These are phyloP conservation scores for Scorias spongiosa DNA, from an alignment of 2,329 filamentous ascomycete genomes.

Conservation along the genomic window DNA sequence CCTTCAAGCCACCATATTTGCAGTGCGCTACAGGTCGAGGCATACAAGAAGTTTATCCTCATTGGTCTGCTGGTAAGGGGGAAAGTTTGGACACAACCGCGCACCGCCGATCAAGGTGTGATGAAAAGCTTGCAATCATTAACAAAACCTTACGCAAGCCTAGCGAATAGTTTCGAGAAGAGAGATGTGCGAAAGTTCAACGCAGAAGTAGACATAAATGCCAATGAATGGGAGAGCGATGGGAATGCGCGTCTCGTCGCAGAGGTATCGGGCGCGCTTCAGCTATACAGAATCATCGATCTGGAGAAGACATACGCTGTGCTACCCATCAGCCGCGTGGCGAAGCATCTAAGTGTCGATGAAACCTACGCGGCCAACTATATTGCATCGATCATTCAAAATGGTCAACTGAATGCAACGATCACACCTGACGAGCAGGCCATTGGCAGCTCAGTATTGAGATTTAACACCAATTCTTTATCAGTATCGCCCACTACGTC, in stretches of 20 bases:
- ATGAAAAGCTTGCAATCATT: slow-evolving; percentile 43
- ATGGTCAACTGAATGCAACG: slow-evolving; percentile 35
- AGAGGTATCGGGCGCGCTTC: slow-evolving; percentile 55
- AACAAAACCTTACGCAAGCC: slow-evolving; percentile 52
- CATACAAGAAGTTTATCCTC: slow-evolving; percentile 83
- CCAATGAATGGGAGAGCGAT: slow-evolving; percentile 40
- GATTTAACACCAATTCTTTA: slow-evolving; percentile 29
- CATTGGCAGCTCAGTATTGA: slow-evolving; percentile 32
- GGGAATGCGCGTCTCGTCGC: slow-evolving; percentile 56
- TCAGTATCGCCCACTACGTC: slow-evolving; percentile 12
- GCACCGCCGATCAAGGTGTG: slow-evolving; percentile 37
- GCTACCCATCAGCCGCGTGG: slow-evolving; percentile 40
- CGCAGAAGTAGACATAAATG: slow-evolving; percentile 46
- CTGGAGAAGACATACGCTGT: slow-evolving; percentile 59
- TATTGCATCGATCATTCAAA: slow-evolving; percentile 36
- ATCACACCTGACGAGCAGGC: slow-evolving; percentile 28
- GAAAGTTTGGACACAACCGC: slow-evolving; percentile 39
- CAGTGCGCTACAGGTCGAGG: slow-evolving; percentile 62
- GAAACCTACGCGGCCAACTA: slow-evolving; percentile 38
- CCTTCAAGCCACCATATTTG: slow-evolving; percentile 52
- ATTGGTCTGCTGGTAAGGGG: slow-evolving; percentile 59
- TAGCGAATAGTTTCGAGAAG: slow-evolving; percentile 55
- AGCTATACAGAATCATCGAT: slow-evolving; percentile 59
- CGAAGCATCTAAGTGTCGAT: slow-evolving; percentile 34
- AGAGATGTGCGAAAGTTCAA: slow-evolving; percentile 44